These are phyloP conservation scores for Mycena sp. DNA, from an alignment of 1,284 basidiomycete genomes.

Conservation along the genomic window DNA sequence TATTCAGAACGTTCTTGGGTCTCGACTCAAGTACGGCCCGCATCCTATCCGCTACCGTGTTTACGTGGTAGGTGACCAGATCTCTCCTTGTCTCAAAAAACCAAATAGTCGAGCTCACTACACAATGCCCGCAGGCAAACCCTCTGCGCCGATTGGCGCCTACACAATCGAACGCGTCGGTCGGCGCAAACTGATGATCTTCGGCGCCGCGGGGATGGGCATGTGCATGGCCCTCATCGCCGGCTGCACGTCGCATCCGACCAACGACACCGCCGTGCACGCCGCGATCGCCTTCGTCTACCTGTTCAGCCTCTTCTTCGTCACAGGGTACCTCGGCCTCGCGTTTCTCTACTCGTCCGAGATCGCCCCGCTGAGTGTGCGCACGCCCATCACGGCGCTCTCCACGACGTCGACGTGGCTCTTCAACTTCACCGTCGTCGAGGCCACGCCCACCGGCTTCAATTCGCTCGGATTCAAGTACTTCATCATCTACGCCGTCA, in stretches of 20 bases:
- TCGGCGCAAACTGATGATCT: conserved; percentile 49
- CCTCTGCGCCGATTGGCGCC: conserved; percentile 26
- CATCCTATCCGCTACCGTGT: conserved; percentile 19
- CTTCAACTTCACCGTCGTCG: conserved; percentile 33
- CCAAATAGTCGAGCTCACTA: background rate
- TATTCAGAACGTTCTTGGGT: conserved; percentile 24
- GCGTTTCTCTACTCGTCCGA: conserved; percentile 35
- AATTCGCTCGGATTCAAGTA: conserved; percentile 22
- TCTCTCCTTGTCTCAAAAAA: background rate
- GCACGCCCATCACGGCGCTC: conserved; percentile 30
- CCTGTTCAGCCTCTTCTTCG: conserved; percentile 29
- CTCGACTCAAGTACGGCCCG: conserved; percentile 26
- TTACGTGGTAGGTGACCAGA: conserved; percentile 15
- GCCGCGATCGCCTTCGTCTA: conserved; percentile 30
- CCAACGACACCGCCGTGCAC: conserved; percentile 25
- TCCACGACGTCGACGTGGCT: conserved; percentile 32
- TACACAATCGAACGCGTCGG: conserved; percentile 45
- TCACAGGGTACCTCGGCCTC: conserved; percentile 36
- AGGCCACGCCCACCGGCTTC: conserved; percentile 32
- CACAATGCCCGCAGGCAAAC: conserved; percentile 22
- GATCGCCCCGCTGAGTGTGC: conserved; percentile 30
- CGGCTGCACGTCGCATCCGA: conserved; percentile 27
- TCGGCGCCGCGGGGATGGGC: conserved; percentile 46
- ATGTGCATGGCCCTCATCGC: conserved; percentile 47
- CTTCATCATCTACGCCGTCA: conserved; percentile 28